Evolutionary conservation across 768 basidiomycete genomes (phyloP).

Genomic region (Trametopsis cervina): DNA sequence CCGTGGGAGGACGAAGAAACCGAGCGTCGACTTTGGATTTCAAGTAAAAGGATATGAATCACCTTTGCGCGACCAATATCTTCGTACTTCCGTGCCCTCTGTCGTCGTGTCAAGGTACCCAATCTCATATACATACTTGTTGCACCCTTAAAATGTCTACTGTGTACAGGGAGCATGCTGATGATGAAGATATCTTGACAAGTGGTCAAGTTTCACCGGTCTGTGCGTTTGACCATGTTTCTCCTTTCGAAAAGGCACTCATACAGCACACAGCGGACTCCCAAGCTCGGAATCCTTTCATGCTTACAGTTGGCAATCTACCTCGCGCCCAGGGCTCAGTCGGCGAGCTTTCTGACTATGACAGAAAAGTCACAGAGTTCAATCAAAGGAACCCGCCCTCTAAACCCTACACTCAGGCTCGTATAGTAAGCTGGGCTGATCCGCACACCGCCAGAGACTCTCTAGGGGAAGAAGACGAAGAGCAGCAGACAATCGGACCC

Average conservation of each 20-base stretch:
- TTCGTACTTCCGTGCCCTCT: conserved; percentile 27
- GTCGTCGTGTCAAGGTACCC: conserved; percentile 34
- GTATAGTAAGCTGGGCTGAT: conserved; percentile 51
- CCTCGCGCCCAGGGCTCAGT: conserved; percentile 18
- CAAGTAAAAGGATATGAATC: conserved; percentile 18
- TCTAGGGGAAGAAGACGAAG: conserved; percentile 17
- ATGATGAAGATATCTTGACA: conserved; percentile 65
- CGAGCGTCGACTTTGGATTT: conserved; percentile 24
- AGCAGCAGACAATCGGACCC: neutral
- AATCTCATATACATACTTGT: neutral
- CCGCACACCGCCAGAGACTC: conserved; percentile 35
- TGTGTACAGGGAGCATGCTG: conserved; percentile 24
- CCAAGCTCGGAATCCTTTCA: conserved; percentile 11
- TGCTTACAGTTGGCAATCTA: conserved; percentile 15
- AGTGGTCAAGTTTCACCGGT: conserved; percentile 73
- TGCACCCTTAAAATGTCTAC: neutral
- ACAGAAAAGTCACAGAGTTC: conserved; percentile 28
- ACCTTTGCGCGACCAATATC: conserved; percentile 12
- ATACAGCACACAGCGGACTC: conserved; percentile 13
- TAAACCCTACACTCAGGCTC: conserved; percentile 29
- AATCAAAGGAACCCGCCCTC: conserved; percentile 36
- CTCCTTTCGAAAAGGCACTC: neutral
- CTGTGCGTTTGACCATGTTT: conserved; percentile 33
- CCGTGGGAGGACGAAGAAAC: conserved; percentile 26
- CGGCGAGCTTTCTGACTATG: conserved; percentile 26